These are phyloP conservation scores for Sclerotinia sclerotiorum DNA, from an alignment of 2,329 filamentous ascomycete species.

Conservation along the genomic window DNA sequence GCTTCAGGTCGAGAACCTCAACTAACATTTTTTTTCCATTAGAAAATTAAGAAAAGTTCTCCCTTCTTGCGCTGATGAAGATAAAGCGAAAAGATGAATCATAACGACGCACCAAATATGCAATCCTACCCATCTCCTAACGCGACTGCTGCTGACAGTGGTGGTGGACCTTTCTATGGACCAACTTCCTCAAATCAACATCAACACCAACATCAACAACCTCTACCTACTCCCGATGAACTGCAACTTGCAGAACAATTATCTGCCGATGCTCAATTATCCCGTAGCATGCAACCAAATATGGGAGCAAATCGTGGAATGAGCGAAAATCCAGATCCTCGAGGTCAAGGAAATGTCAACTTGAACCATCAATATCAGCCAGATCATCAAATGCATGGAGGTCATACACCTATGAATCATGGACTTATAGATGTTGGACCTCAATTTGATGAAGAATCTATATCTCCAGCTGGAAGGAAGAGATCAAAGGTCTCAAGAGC, in stretches of 20 bases:
- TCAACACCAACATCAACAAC: slow-evolving; percentile 35
- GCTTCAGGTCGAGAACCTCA: slow-evolving; percentile 26
- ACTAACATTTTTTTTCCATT: slow-evolving; percentile 30
- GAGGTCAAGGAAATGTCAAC: slow-evolving; percentile 41
- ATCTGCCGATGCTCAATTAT: slow-evolving; percentile 44
- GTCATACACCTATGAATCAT: slow-evolving; percentile 30
- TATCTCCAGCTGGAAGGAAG: slow-evolving; percentile 61
- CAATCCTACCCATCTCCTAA: slow-evolving; percentile 39
- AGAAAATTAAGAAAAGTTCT: slow-evolving; percentile 26
- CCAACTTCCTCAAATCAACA: slow-evolving; percentile 31
- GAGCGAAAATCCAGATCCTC: slow-evolving; percentile 43
- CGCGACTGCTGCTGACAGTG: slow-evolving; percentile 34
- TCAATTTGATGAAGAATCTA: slow-evolving; percentile 45
- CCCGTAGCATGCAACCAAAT: slow-evolving; percentile 47
- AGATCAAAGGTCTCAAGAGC: slow-evolving; percentile 84
- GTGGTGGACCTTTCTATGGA: slow-evolving; percentile 37
- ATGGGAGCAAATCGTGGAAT: slow-evolving; percentile 43
- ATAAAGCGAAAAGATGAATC: slow-evolving; percentile 26
- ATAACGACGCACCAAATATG: slow-evolving; percentile 37
- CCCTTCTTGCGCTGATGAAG: slow-evolving; percentile 28
- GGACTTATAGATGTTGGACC: slow-evolving; percentile 45
- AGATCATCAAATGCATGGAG: slow-evolving; percentile 34
- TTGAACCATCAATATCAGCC: slow-evolving; percentile 39
- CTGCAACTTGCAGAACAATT: slow-evolving; percentile 37
- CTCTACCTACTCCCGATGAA: slow-evolving; percentile 41